A percentile compares a stretch with the other conserved stretches of the same genome.
Evolutionary conservation across 768 basidiomycete species (phyloP).

Genomic region (Candolleomyces eurysporus): DNA sequence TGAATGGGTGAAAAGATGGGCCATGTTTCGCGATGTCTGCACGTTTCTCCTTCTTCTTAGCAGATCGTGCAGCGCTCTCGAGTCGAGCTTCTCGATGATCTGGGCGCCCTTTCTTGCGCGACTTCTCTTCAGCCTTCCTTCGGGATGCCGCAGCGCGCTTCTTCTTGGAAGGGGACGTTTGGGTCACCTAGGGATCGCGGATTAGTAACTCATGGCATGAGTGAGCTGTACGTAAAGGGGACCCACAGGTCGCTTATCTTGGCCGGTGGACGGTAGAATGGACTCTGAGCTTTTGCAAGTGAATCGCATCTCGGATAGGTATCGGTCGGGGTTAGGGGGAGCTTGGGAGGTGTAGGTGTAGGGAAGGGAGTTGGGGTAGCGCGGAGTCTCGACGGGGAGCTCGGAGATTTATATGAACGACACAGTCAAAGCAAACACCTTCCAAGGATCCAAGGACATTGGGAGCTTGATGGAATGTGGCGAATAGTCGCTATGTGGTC

Average conservation of each 20-base stretch:
- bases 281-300: neutral
- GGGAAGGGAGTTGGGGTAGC: neutral
- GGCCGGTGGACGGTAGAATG: neutral
- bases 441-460: neutral
- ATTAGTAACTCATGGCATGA: neutral
- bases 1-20: constrained; percentile 21
- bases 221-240: too few species aligned
- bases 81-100: constrained; percentile 3
- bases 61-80: neutral
- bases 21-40: constrained; percentile 12
- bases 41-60: constrained; percentile 22
- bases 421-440: neutral
- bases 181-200: too few species aligned
- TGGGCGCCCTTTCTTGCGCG: neutral
- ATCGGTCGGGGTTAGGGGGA: too few species aligned
- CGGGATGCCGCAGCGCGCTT: neutral
- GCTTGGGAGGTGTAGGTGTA: too few species aligned
- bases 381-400: neutral
- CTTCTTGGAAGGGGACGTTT: neutral
- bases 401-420: neutral
- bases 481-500: too few species aligned
- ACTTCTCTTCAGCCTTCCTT: neutral
- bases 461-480: too few species aligned
- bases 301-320: neutral
- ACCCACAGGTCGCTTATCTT: neutral